Evolutionary conservation across 2,329 filamentous ascomycete species (phyloP).

Genomic region (Monosporascus sp.): DNA sequence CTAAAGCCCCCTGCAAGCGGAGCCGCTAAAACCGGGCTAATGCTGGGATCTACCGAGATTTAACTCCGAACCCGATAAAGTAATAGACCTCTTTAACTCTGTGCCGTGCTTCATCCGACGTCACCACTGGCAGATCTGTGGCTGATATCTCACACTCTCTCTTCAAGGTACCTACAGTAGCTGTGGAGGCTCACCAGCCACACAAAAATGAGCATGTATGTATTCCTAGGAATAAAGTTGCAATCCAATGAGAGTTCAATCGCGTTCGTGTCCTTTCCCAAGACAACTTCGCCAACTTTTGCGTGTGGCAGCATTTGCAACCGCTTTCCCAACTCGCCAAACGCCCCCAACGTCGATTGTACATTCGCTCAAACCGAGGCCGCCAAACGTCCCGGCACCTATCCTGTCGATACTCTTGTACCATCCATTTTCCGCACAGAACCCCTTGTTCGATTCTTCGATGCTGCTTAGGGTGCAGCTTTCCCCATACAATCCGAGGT

Average conservation of each 20-base stretch:
- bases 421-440: neutral
- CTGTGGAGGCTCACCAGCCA: constrained; percentile 7
- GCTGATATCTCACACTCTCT: too few relatives aligned
- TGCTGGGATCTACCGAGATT: neutral
- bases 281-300: neutral
- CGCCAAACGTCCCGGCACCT: too few relatives aligned
- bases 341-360: too few relatives aligned
- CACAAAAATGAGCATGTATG: constrained; percentile 1
- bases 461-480: neutral
- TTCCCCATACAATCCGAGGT: neutral
- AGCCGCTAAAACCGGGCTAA: too few relatives aligned
- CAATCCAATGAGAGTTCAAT: constrained; percentile 33
- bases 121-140: too few relatives aligned
- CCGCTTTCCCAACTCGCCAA: too few relatives aligned
- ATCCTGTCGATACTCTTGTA: too few relatives aligned
- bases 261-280: constrained; percentile 38
- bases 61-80: neutral
- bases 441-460: neutral
- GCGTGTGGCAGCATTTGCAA: neutral
- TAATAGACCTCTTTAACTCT: neutral
- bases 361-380: too few relatives aligned
- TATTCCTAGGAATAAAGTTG: neutral
- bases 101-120: neutral
- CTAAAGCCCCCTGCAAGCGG: neutral
- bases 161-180: too few relatives aligned